Conservation (phyloP, 768 basidiomycete genomes). For the Paxillus ammoniavirescens region DNA sequence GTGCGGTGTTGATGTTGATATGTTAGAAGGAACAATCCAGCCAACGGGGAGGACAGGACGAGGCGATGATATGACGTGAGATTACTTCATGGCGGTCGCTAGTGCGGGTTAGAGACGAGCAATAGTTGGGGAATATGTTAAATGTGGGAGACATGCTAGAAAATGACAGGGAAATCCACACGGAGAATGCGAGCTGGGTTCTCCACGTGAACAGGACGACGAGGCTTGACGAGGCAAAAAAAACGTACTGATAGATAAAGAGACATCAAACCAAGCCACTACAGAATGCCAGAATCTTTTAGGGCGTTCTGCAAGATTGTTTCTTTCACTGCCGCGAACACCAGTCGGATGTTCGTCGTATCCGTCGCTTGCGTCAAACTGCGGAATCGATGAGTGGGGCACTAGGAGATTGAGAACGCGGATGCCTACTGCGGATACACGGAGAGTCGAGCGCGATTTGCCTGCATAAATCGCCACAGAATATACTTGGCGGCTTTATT, state of each 20-base stretch:
- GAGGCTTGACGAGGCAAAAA: background rate
- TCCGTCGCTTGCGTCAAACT: slow-evolving; percentile 89
- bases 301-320: slow-evolving; percentile 90
- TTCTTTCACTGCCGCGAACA: slow-evolving; percentile 89
- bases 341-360: slow-evolving; percentile 76
- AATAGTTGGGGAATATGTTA: slow-evolving; percentile 31
- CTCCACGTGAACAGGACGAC: background rate
- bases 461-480: slow-evolving; percentile 93
- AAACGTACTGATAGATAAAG: slow-evolving; percentile 28
- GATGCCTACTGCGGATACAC: slow-evolving; percentile 85
- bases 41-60: background rate
- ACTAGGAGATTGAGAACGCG: background rate
- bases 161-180: slow-evolving; percentile 28
- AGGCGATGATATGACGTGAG: background rate
- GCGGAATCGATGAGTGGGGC: background rate
- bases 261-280: slow-evolving; percentile 10
- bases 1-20: background rate
- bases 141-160: slow-evolving; percentile 22
- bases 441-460: slow-evolving; percentile 77
- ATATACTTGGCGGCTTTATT: slow-evolving; percentile 96
- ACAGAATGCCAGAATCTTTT: slow-evolving; percentile 82
- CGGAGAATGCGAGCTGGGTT: slow-evolving; percentile 27
- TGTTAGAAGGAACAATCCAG: background rate
- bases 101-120: background rate
- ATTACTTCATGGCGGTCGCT: background rate